Percentiles rank a stretch among this genome's conserved stretches.
These are phyloP conservation scores for Podosphaera aphanis DNA, from an alignment of 2,329 filamentous ascomycete genomes.

Conservation along the genomic window DNA sequence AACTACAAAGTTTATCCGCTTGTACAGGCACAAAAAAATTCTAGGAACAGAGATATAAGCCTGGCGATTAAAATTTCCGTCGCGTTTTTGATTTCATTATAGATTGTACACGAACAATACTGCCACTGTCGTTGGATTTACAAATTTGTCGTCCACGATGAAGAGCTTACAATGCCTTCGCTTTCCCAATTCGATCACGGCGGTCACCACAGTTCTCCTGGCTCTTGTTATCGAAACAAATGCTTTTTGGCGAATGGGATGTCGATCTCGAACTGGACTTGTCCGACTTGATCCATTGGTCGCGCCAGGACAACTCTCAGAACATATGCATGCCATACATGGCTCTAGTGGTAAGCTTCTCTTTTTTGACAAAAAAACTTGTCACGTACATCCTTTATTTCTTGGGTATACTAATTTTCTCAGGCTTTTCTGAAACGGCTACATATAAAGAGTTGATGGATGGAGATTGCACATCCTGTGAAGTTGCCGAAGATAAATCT, in stretches of 20 bases:
- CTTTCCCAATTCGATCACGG: not conserved
- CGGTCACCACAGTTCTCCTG: constrained; percentile 1
- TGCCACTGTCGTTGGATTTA: too few species aligned
- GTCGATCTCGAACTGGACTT: constrained; percentile 43
- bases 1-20: not conserved
- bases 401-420: not conserved
- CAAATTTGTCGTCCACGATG: not conserved
- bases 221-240: constrained; percentile 8
- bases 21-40: not conserved
- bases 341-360: constrained; percentile 47
- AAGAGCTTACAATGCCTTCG: not conserved
- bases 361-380: too few species aligned
- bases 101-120: too few species aligned
- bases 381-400: too few species aligned
- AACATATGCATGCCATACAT: constrained; percentile 53
- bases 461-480: constrained; percentile 42
- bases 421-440: constrained; percentile 41
- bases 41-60: not conserved
- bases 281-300: constrained; percentile 61
- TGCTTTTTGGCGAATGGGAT: constrained; percentile 83
- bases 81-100: too few species aligned
- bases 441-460: constrained; percentile 30
- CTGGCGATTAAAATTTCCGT: too few species aligned
- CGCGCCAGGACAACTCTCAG: constrained; percentile 30
- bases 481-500: constrained; percentile 34